phyloP scores from a whole-genome alignment of 2,329 filamentous ascomycete genomes.

The Penicillium crustosum region DNA sequence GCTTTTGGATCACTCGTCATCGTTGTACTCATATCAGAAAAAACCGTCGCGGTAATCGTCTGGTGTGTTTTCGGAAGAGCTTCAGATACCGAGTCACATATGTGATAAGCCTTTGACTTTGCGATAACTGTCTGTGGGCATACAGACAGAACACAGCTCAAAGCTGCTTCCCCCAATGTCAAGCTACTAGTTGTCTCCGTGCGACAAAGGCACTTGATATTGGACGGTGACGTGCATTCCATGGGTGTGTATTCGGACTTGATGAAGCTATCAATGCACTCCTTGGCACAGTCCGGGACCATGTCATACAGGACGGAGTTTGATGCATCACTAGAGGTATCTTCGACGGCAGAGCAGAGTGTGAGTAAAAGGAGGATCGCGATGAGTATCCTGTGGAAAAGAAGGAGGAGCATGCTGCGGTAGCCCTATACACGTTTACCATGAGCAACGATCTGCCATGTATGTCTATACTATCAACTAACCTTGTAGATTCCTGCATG shows the following conservation, averaged over 20 bases:
- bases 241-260: slow-evolving; percentile 55
- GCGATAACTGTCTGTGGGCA: slow-evolving; percentile 53
- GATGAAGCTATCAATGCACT: slow-evolving; percentile 65
- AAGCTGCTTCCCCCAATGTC: slow-evolving; percentile 69
- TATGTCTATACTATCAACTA: not conserved
- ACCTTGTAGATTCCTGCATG: slow-evolving; percentile 24
- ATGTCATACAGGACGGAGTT: slow-evolving; percentile 38
- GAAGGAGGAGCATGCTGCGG: slow-evolving; percentile 39
- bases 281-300: slow-evolving; percentile 60
- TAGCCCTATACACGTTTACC: slow-evolving; percentile 20
- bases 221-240: slow-evolving; percentile 44
- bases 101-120: slow-evolving; percentile 50
- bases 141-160: slow-evolving; percentile 63
- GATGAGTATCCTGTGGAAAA: slow-evolving; percentile 28
- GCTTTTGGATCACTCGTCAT: slow-evolving; percentile 5
- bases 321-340: slow-evolving; percentile 18
- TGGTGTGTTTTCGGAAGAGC: slow-evolving; percentile 37
- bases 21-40: slow-evolving; percentile 17
- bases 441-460: slow-evolving; percentile 16
- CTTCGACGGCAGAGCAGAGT: slow-evolving; percentile 24
- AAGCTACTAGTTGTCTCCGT: slow-evolving; percentile 60
- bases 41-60: slow-evolving; percentile 39
- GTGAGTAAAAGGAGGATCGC: slow-evolving; percentile 25
- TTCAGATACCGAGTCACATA: slow-evolving; percentile 54
- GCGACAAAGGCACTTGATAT: slow-evolving; percentile 65